Evolutionary conservation across 2,329 filamentous ascomycete species (phyloP), one percentile per base, ranked within the genome.

Genomic region (Lomentospora prolificans): DNA sequence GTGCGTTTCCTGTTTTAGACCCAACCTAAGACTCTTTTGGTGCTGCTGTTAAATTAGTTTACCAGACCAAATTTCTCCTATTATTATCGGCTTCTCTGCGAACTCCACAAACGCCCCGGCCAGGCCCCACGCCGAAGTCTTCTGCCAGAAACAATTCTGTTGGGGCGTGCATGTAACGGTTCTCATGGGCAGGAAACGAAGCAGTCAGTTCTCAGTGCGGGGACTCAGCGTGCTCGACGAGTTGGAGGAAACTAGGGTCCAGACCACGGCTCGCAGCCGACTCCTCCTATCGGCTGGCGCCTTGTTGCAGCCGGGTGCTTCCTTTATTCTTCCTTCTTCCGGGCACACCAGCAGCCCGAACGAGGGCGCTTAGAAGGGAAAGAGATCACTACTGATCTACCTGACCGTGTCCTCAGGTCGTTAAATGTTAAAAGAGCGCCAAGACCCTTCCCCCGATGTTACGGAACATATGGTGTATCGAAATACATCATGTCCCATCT

Each of bases 391-490:
- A 19, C 17, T 10, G 44, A 25, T 22, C 17, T 19, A 22, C 17
- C 17, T 10, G 44, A 41, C 36, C 36, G 19, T 14, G 14, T 36
- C n/a, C 17, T 7, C 14, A 22, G 17, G 50, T 51, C 31, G 9
- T 24, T n/a, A 33, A 24, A 22, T 27, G 24, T 12, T 19, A 5
- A 33, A 7, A 39, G 41, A 41, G 57, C 58, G 58, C 57, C 58
- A 57, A 60, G 58, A 54, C 46, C 24, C 25, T 33, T 19, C 33
- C 57, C 24, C 36, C 36, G 53, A 51, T 50, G 36, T 36, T 48
- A 41, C 66, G 64, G 64, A 69, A 69, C 66, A 61, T 60, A 62
- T 64, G 58, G 61, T 64, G 66, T 67, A 59, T 70, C 66, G 65
- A 66, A 69, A 64, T 53, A 63, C 55, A 60, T 55, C 22, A 46